These are phyloP conservation scores for Paramecium pentaurelia DNA, from an alignment of 73 alveolate genomes.

Conservation along the genomic window DNA sequence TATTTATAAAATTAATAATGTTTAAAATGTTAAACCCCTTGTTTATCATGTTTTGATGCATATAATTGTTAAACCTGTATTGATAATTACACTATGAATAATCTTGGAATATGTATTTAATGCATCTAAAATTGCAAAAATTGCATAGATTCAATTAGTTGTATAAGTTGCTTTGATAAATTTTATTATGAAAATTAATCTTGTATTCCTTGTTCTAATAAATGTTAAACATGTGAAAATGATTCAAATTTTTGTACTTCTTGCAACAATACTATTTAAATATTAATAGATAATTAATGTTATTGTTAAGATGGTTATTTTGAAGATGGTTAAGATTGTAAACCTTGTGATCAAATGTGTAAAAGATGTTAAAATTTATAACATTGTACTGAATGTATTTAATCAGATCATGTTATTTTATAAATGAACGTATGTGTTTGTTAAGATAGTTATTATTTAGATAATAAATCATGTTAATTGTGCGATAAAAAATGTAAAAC, in stretches of 20 bases:
- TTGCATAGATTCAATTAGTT: not conserved
- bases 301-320: not conserved
- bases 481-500: not conserved
- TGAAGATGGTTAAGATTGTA: not conserved
- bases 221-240: slow-evolving; percentile 7
- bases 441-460: not conserved
- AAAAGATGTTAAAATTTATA: not conserved
- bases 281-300: not conserved
- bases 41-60: not conserved
- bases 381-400: not conserved
- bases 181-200: not conserved
- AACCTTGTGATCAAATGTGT: not conserved
- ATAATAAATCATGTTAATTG: not conserved
- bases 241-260: not conserved
- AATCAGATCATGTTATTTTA: not conserved
- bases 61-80: not conserved
- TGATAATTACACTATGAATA: not conserved
- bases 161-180: not conserved
- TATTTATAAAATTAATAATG: not conserved
- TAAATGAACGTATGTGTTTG: not conserved
- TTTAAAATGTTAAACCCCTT: not conserved
- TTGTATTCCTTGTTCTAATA: not conserved
- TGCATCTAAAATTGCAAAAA: not conserved
- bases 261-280: not conserved
- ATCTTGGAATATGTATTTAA: not conserved